A percentile compares a stretch with the other conserved stretches of the same genome.
These are phyloP conservation scores for Metarhizium album DNA, from an alignment of 2,329 filamentous ascomycete genomes.

Conservation along the genomic window DNA sequence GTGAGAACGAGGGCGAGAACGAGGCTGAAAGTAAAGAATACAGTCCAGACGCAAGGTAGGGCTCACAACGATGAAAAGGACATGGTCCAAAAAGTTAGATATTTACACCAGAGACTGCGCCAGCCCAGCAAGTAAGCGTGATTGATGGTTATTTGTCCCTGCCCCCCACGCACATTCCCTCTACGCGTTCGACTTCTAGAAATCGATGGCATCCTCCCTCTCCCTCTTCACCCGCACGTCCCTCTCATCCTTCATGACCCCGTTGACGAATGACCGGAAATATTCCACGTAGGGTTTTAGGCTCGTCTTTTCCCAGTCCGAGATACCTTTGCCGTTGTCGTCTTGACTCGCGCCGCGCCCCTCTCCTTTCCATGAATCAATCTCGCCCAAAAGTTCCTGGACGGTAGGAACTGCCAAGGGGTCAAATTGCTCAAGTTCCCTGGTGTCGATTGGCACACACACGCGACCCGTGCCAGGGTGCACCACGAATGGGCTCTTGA, in stretches of 20 bases:
- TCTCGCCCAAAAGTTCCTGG: constrained; percentile 68
- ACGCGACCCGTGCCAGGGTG: constrained; percentile 90
- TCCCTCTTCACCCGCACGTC: constrained; percentile 45
- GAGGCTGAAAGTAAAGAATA: background rate
- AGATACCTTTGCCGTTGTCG: constrained; percentile 30
- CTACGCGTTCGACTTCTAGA: constrained; percentile 20
- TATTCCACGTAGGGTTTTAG: constrained; percentile 86
- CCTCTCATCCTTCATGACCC: constrained; percentile 65
- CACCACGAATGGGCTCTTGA: constrained; percentile 93
- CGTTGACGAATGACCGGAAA: constrained; percentile 72
- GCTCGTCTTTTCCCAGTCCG: constrained; percentile 96
- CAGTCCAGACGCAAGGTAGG: constrained; percentile 3
- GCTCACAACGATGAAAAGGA: background rate
- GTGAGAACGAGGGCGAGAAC: constrained; percentile 1
- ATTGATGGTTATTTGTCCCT: no score
- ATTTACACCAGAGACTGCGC: background rate
- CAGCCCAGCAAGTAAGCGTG: no score
- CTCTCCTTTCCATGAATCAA: constrained; percentile 63
- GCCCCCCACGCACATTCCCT: background rate
- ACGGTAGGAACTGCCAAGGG: constrained; percentile 85
- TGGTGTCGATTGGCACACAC: constrained; percentile 85
- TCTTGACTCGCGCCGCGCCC: constrained; percentile 24
- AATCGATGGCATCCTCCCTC: constrained; percentile 42
- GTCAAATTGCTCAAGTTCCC: constrained; percentile 68
- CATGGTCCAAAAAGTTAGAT: no score